Percentiles rank a stretch among this genome's conserved stretches.
Conservation (phyloP, 192 early-diverging fungal genomes). For the Oehlia diaphana region DNA sequence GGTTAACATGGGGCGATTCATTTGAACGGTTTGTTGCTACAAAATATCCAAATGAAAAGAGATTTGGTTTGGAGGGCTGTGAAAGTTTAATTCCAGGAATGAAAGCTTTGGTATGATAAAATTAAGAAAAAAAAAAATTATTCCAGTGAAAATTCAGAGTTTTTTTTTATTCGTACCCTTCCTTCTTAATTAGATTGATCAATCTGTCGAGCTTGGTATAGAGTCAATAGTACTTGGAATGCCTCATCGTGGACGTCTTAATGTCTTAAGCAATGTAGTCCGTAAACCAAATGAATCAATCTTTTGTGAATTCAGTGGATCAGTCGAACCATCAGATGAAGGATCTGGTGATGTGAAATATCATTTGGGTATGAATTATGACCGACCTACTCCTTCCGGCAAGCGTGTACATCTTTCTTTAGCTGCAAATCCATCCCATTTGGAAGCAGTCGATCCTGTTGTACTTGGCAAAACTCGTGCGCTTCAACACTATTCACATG, state of each 20-base stretch:
- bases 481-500: conserved; percentile 92
- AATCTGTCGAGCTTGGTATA: conserved; percentile 91
- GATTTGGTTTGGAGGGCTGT: conserved; percentile 97
- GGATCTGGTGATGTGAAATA: conserved; percentile 97
- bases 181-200: conserved; percentile 72
- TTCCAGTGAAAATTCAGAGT: conserved; percentile 32
- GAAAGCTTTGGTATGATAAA: conserved; percentile 83
- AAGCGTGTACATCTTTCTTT: conserved; percentile 97
- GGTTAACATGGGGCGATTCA: conserved; percentile 94
- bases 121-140: conserved; percentile 58
- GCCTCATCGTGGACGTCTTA: conserved; percentile 98
- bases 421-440: conserved; percentile 97
- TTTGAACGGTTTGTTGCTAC: conserved; percentile 96
- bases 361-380: conserved; percentile 94
- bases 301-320: conserved; percentile 96
- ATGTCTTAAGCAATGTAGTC: conserved; percentile 98
- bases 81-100: conserved; percentile 97
- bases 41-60: conserved; percentile 97
- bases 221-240: conserved; percentile 98
- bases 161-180: conserved; percentile 16
- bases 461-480: conserved; percentile 98
- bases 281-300: conserved; percentile 98
- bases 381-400: conserved; percentile 93
- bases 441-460: conserved; percentile 97
- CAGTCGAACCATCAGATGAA: conserved; percentile 83